Evolutionary conservation across 148 eudicot genomes (phyloP).

Genomic region (Spergularia bocconei): DNA sequence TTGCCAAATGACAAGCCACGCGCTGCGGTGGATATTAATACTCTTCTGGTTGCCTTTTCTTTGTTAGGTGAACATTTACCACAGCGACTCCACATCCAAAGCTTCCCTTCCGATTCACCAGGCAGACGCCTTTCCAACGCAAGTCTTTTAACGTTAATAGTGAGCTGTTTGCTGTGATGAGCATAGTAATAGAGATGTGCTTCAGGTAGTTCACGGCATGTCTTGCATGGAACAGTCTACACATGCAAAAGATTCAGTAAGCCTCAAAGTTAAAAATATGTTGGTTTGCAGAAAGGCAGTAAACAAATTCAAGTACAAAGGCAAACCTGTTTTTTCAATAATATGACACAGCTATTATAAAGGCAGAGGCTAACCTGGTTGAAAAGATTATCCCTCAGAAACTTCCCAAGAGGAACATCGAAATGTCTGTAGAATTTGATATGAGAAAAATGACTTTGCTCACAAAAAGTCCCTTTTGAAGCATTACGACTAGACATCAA

Average conservation of each 20-base stretch:
- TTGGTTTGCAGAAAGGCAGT: neutral
- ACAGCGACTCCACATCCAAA: constrained; percentile 99
- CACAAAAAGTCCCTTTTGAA: constrained; percentile 64
- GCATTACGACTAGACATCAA: constrained; percentile 80
- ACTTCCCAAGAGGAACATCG: constrained; percentile 83
- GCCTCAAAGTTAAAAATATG: neutral
- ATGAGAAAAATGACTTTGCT: constrained; percentile 85
- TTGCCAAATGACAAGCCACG: constrained; percentile 90
- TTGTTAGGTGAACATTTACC: constrained; percentile 62
- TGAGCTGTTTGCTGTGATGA: constrained; percentile 87
- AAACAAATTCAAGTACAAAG: neutral
- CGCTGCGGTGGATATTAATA: constrained; percentile 71
- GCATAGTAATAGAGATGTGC: constrained; percentile 79
- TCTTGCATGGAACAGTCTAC: constrained; percentile 59
- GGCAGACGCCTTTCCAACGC: constrained; percentile 43
- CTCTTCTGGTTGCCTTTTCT: constrained; percentile 71
- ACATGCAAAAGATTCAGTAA: constrained; percentile 11
- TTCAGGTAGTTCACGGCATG: constrained; percentile 65
- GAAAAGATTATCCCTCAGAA: constrained; percentile 75
- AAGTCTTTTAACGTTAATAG: constrained; percentile 62
- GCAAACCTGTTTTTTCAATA: neutral
- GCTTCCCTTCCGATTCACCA: constrained; percentile 69
- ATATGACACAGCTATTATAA: neutral
- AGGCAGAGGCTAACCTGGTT: constrained; percentile 55
- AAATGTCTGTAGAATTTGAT: constrained; percentile 90